Base-by-base conservation (phyloP, 805 yeast species). In the Yarrowia divulgata region DNA sequence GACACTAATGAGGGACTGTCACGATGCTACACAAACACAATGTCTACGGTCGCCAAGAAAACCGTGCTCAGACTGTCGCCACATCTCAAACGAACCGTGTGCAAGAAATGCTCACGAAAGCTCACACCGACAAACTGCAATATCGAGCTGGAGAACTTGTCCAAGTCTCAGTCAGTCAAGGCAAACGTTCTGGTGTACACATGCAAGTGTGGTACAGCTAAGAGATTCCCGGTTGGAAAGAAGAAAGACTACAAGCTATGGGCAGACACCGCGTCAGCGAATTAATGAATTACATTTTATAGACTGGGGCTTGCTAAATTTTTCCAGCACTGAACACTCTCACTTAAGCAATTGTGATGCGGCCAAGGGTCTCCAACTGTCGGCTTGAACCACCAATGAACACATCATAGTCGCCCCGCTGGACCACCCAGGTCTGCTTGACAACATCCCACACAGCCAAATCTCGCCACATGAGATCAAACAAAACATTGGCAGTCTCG, bases 31-130 rank as follows among this genome's bases (percentile, higher is more conserved):
- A 78, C 85, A 23, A 80, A 85, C 63, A 85, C 85, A 46, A 78
- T 89, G 78, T 87, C 85, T 68, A 73, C 85, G 9, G 88, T 90
- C 9, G 84, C 91, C 9, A 88, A 89, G 75, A 89, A 88, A 74
- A 84, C 87, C 1, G 93, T 90, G 18, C 75, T 88, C 23, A 85
- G 88, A 71, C 75, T 89, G 37, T 83, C 89, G 58, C 75, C 73
- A 0, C 71, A 71, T 6, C 74, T 91, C 12, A 92, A 92, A 77
- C 81, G 97, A 72, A 81, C 84, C 0, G 75, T 88, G 16, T 92
- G 97, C 77, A 91, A 90, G 73, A 79, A 78, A 45, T 92, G 97
- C 77, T 78, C 84, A 55, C 76, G 86, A 9, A 70, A 84, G 10
- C 78, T 84, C 71, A 73, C 85, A 0, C 86, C 89, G 0, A 89